Evolutionary conservation across 208 protist genomes (phyloP).

Genomic region (Crithidia expoeki): DNA sequence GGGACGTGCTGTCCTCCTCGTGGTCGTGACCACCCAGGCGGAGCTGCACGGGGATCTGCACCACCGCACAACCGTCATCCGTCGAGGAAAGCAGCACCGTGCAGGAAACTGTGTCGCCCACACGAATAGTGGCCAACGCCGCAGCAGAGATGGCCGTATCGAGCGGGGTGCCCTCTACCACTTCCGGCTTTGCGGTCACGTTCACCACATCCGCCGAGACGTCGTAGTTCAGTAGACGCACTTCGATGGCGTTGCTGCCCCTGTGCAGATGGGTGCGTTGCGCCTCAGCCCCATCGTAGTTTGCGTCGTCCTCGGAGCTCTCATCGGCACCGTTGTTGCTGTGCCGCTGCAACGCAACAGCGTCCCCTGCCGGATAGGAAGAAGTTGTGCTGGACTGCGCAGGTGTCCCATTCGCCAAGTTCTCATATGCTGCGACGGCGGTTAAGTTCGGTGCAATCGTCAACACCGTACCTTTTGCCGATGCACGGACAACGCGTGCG

Average conservation of each 20-base stretch:
- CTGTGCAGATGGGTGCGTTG: slow-evolving; percentile 4
- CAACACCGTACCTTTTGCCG: slow-evolving; percentile 66
- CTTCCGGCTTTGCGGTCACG: slow-evolving; percentile 63
- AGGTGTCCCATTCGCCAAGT: slow-evolving; percentile 17
- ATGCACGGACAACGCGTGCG: slow-evolving; percentile 58
- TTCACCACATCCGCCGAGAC: slow-evolving; percentile 66
- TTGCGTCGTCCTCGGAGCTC: slow-evolving; percentile 8
- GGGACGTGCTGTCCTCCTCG: neutral
- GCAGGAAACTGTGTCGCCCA: slow-evolving; percentile 49
- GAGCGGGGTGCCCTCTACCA: slow-evolving; percentile 73
- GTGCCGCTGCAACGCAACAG: neutral
- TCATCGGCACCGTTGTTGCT: neutral
- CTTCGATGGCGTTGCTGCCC: slow-evolving; percentile 44
- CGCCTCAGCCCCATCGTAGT: neutral
- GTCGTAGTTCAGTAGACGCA: slow-evolving; percentile 87
- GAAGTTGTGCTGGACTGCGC: neutral
- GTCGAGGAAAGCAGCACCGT: slow-evolving; percentile 80
- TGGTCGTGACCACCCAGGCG: neutral
- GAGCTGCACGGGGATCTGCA: slow-evolving; percentile 51
- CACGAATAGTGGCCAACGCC: slow-evolving; percentile 37
- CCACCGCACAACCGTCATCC: slow-evolving; percentile 82
- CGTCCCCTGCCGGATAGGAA: neutral
- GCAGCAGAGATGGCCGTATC: slow-evolving; percentile 50
- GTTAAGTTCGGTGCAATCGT: slow-evolving; percentile 55
- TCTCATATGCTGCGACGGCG: slow-evolving; percentile 74